These are phyloP conservation scores for Colletotrichum spaethianum DNA, from an alignment of 2,329 filamentous ascomycete genomes.

Conservation along the genomic window DNA sequence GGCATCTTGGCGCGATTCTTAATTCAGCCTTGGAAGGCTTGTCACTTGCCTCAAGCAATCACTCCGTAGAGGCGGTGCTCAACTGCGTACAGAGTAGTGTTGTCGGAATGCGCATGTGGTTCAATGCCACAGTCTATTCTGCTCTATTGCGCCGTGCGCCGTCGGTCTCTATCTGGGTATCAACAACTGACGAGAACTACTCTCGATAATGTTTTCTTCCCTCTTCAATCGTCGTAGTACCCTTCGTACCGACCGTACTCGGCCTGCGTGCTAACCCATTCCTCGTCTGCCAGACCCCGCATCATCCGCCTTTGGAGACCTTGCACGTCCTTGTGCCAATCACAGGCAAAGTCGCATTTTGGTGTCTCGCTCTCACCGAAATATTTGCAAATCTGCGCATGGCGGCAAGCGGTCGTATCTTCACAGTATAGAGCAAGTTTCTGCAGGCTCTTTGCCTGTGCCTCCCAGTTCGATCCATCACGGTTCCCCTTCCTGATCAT, in stretches of 20 bases:
- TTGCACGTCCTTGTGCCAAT: slow-evolving; percentile 80
- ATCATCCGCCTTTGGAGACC: slow-evolving; percentile 71
- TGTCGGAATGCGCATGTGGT: not conserved
- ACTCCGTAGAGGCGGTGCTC: not conserved
- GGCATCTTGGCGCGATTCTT: not conserved
- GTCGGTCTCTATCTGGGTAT: not conserved
- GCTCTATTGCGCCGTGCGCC: not conserved
- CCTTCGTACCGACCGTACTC: slow-evolving; percentile 70
- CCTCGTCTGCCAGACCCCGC: slow-evolving; percentile 70
- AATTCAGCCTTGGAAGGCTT: not conserved
- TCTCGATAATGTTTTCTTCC: not conserved
- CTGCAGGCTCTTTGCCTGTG: slow-evolving; percentile 74
- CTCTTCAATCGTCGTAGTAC: slow-evolving; percentile 62
- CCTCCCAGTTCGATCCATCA: slow-evolving; percentile 58
- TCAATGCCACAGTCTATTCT: not conserved
- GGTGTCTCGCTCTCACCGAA: slow-evolving; percentile 77
- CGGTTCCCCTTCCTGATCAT: slow-evolving; percentile 66
- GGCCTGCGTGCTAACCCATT: slow-evolving; percentile 75
- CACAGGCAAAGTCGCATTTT: slow-evolving; percentile 81
- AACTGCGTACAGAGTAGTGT: not conserved
- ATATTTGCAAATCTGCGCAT: slow-evolving; percentile 81
- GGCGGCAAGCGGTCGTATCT: slow-evolving; percentile 79
- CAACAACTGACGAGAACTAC: not conserved
- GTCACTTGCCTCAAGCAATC: not conserved
- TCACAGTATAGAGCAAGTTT: slow-evolving; percentile 88